Base-by-base conservation (phyloP, 1,284 basidiomycete species). In the Irpex sp. region DNA sequence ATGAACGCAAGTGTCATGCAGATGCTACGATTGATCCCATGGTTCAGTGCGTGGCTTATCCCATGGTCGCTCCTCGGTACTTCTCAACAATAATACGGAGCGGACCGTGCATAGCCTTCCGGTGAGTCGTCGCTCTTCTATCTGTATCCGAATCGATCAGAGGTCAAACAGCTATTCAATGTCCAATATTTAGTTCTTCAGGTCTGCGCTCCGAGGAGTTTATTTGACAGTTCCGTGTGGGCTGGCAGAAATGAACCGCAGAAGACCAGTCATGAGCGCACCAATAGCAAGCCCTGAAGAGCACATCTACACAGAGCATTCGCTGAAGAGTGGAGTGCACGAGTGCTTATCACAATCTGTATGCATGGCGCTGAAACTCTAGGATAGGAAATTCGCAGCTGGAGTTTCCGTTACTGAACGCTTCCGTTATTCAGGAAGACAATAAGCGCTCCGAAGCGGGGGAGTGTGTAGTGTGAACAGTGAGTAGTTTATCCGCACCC, bases 401-500 rank as follows among this genome's bases (percentile, higher is more conserved):
- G 40, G 15, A 44, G 26, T 26, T 26, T 26, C 26, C 26, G 26
- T 26, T 26, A 26, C 26, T 26, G 26, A 26, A 26, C 26, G 26
- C 26, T 26, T 26, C 26, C 26, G 26, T 26, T 26, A 26, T 26
- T 26, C 26, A 26, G 26, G 26, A 26, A 26, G 26, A 26, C 26
- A 26, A 26, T 26, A 15, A 44, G 15, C 40, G 15, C 15, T 44
- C 8, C 11, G 40, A 44, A 44, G 40, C 40, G 40, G 40, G 15
- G 40, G 40, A 15, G 40, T 44, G 15, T 44, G 51, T n/a, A 52
- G 51, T 19, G 13, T 21, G 54, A 31, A 9, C 34, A 15, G 54
- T 56, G 54, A 52, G 54, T 56, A 56, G 54, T 56, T 56, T 56
- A 56, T 56, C 54, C 54, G 54, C 31, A 56, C 54, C 34, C 54